Evolutionary conservation across 2,329 filamentous ascomycete species (phyloP), one percentile per base, ranked within the genome.

Genomic region (Fusarium newnesense): DNA sequence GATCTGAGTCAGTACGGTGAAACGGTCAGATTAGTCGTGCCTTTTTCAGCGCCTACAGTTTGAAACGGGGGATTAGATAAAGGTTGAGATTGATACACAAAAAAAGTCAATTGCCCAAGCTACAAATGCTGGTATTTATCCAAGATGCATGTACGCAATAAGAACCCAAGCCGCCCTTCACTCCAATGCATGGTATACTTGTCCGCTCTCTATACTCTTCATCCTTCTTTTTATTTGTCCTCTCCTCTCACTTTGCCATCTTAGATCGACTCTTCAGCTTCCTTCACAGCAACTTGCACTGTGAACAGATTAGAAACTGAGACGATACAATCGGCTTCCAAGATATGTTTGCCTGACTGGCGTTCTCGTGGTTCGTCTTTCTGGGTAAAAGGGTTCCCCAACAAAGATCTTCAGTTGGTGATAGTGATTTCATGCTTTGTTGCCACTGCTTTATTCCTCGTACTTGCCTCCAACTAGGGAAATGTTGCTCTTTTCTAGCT

Each of bases 401-500:
- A 21, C 34, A 50, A 24, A 39, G 26, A 64, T 28, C 40, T 50
- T 64, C 34, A 53, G 42, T 26, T 15, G 19, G 16, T 56, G 24
- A 34, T 61, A 37, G 16, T 57, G 54, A 40, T 46, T 44, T n/a
- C 10, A 34, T 56, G 34, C 39, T 21, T 61, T 59, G 15, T 50
- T 26, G 28, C 37, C 40, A 21, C 40, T 15, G 2, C 12, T 69
- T 67, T 86, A 92, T 80, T 94, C 93, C 80, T 94, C 92, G 79
- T 89, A 95, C 69, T 87, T 88, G 69, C 88, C 89, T 54, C 89
- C 90, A 24, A 86, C 85, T 52, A 93, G 83, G 43, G 89, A 84
- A 24, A 89, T 81, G 70, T 90, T 88, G 79, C 89, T 92, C 79
- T 84, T 86, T 84, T 95, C 93, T 73, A 95, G 83, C 83, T 90